Evolutionary conservation across 2,329 filamentous ascomycete species (phyloP), one percentile per base, ranked within the genome.

Genomic region (Stagonosporopsis rhizophila): DNA sequence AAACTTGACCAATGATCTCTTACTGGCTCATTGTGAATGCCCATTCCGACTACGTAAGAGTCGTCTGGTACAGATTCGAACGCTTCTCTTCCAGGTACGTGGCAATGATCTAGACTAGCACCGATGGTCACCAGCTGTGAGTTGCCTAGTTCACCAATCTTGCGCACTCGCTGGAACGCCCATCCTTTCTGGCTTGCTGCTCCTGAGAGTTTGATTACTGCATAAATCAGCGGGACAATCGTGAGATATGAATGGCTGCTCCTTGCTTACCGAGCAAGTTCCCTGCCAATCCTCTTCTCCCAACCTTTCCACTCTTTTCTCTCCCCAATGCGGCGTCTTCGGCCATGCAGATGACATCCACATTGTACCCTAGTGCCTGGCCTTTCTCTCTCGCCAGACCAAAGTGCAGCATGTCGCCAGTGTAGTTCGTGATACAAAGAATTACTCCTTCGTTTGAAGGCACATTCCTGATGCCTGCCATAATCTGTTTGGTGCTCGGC

Each of bases 11-110:
- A n/a, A 20, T 4, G 7, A 20, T 8, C 4, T 59, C 73, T 58
- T 64, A 79, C 78, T 5, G 81, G 79, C 66, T 83, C 81, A 48
- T 82, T 82, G 60, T 83, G 81, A 47, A 82, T 82, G 2, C 81
- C 81, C 74, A 82, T 81, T 6, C 78, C 78, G 17, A 80, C 58
- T 12, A 78, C 78, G 57, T 66, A 72, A 6, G 75, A 62, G 57
- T 75, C 63, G 12, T 74, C 69, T 1, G 77, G 71, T 4, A 83
- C 76, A 0, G 78, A 74, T 60, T 83, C 79, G 53, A 84, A 82
- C 6, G 81, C 80, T 30, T 80, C 77, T 54, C 81, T 64, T 11
- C 81, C 81, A 3, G 81, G 81, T 2, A 84, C 81, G 60, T 83
- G 81, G 62, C 81, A 83, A 63, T 83, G 81, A 62, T 84, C 81